Evolutionary conservation across 1,284 basidiomycete species (phyloP), one percentile per base, ranked within the genome.

Genomic region (Serendipita sp.): DNA sequence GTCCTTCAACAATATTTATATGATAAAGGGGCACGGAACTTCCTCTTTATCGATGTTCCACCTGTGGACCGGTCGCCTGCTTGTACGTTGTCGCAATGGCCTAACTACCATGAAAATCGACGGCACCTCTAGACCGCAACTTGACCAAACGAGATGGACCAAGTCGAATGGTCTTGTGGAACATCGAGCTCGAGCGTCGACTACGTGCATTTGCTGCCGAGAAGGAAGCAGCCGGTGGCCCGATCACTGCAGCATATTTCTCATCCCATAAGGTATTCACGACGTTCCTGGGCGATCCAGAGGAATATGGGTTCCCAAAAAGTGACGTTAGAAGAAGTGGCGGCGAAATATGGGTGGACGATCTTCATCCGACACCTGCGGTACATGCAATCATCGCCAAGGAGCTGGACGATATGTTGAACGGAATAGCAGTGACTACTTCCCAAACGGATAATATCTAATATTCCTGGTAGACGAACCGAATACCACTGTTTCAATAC

Each of bases 1-100:
- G 32, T 34, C 26, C 38, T 58, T 29, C 66, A 66, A 3, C 53
- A 67, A 35, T 60, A 60, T 30, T 60, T 65, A 3, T 67, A 22
- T 22, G 22, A 22, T 22, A 22, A 22, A 22, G 22, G 22, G 22
- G 22, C 22, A 22, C 22, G 22, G 22, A 22, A 22, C 22, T 22
- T 22, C 22, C 22, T 22, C 22, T 22, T 22, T 22, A 22, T 22
- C 22, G 22, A 22, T 22, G 22, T 22, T 22, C 22, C 22, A 22
- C 22, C 22, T 22, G 22, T 22, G 22, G 22, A 22, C 22, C 22
- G 22, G 22, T 22, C 22, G 22, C 22, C 22, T 22, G 22, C 22
- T 22, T 22, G 22, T 49, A 30, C 26, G 3, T 30, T 17, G 49
- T 49, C 38, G 3, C 41, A 10, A 55, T 43, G 45, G 38, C 26